Conservation (phyloP, 1,284 basidiomycete species). For the Inonotus hispidus region DNA sequence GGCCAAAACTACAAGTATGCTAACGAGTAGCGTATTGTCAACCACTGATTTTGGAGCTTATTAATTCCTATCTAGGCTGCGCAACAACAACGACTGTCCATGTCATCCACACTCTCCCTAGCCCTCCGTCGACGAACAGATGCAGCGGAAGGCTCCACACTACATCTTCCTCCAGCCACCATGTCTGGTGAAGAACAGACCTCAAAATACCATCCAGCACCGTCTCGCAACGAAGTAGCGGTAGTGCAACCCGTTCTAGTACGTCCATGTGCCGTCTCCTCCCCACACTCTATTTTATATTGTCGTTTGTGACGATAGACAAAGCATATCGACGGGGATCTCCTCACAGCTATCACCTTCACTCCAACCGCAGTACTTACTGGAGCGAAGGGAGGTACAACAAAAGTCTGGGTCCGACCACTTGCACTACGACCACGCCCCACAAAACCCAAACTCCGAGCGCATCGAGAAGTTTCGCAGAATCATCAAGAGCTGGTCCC, state of each 20-base stretch:
- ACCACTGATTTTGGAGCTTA: not conserved
- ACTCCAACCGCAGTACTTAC: slow-evolving; percentile 74
- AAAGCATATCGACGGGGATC: slow-evolving; percentile 72
- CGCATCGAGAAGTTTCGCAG: not conserved
- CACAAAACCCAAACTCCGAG: slow-evolving; percentile 8
- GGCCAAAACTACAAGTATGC: slow-evolving; percentile 50
- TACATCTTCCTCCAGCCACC: slow-evolving; percentile 42
- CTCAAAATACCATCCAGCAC: slow-evolving; percentile 76
- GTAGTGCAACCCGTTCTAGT: slow-evolving; percentile 89
- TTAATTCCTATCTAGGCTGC: slow-evolving; percentile 34
- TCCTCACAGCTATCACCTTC: slow-evolving; percentile 68
- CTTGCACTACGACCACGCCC: slow-evolving; percentile 35
- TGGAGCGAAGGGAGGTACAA: slow-evolving; percentile 61
- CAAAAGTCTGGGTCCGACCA: slow-evolving; percentile 83
- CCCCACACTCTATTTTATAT: slow-evolving; percentile 8
- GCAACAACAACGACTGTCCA: slow-evolving; percentile 66
- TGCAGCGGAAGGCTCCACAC: slow-evolving; percentile 42
- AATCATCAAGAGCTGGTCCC: not conserved
- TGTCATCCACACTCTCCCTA: slow-evolving; percentile 70
- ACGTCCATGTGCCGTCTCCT: slow-evolving; percentile 34
- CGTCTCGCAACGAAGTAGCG: slow-evolving; percentile 84
- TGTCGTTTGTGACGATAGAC: slow-evolving; percentile 39
- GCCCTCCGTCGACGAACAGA: slow-evolving; percentile 46
- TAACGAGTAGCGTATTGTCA: not conserved
- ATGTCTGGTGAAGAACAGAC: slow-evolving; percentile 33